Evolutionary conservation across 345 rosid genomes (phyloP).

Genomic region (Microthlaspi erraticum): DNA sequence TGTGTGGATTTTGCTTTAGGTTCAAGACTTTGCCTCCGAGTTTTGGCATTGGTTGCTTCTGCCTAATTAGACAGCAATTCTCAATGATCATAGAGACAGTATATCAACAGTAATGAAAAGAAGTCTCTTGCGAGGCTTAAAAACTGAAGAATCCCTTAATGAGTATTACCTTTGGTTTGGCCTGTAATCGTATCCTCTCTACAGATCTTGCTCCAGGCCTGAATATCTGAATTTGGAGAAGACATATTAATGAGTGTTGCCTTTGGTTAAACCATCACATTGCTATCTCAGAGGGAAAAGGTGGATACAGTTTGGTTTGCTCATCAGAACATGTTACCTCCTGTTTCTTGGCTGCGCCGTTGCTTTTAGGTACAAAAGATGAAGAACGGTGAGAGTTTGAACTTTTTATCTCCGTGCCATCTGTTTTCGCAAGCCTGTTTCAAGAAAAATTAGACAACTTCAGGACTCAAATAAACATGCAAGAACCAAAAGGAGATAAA

Average conservation of each 20-base stretch:
- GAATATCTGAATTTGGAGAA: conserved; percentile 13
- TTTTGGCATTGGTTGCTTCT: conserved; percentile 20
- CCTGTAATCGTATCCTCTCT: conserved; percentile 25
- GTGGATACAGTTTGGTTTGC: conserved; percentile 8
- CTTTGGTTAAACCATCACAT: background rate
- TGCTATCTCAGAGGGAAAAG: background rate
- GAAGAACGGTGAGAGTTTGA: conserved; percentile 16
- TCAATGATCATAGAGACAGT: background rate
- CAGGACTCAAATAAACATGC: conserved; percentile 12
- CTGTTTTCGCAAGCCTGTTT: conserved; percentile 18
- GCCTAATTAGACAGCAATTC: conserved; percentile 19
- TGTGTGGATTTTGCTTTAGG: conserved; percentile 20
- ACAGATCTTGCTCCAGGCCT: conserved; percentile 17
- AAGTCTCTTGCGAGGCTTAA: conserved; percentile 10
- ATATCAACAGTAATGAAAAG: conserved; percentile 5
- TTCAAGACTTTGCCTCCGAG: conserved; percentile 22
- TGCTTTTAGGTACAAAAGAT: conserved; percentile 10
- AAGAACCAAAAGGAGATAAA: background rate
- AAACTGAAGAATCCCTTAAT: conserved; percentile 1
- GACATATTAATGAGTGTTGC: background rate
- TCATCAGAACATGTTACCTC: conserved; percentile 34
- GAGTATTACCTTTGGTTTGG: conserved; percentile 35
- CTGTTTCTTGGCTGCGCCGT: background rate
- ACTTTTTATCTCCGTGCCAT: conserved; percentile 11
- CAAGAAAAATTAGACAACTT: background rate